Conservation (phyloP, 139 green algal genomes). For the Deuterostichococcus epilithicus region DNA sequence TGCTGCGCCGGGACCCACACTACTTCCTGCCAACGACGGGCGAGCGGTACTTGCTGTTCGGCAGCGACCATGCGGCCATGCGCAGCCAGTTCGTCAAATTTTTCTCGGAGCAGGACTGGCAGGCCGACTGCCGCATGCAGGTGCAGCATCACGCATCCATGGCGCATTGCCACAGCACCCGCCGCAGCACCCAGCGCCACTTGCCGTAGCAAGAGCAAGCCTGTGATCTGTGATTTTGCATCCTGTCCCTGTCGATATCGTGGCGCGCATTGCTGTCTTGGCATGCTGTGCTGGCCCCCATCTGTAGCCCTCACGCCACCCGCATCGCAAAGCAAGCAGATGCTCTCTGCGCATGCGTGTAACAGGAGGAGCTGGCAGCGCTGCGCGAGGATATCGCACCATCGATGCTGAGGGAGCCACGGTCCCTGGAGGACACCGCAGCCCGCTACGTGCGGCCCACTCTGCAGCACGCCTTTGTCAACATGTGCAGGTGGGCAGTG, state of each 20-base stretch:
- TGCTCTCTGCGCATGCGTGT: neutral
- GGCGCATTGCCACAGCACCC: neutral
- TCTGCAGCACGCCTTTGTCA: slow-evolving; percentile 43
- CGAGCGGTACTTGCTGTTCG: slow-evolving; percentile 42
- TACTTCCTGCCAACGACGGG: slow-evolving; percentile 63
- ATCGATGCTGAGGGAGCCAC: slow-evolving; percentile 27
- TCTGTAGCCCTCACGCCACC: too few species aligned
- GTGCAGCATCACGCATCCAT: neutral
- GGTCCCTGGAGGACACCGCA: slow-evolving; percentile 49
- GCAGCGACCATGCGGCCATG: slow-evolving; percentile 18
- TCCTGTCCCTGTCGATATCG: too few species aligned
- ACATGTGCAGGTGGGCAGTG: slow-evolving; percentile 23
- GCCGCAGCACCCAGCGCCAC: too few species aligned
- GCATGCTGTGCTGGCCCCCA: too few species aligned
- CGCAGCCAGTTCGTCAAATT: slow-evolving; percentile 44
- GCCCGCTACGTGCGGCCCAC: slow-evolving; percentile 39
- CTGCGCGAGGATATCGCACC: slow-evolving; percentile 40
- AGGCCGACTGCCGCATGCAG: slow-evolving; percentile 40
- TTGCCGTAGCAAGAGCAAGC: too few species aligned
- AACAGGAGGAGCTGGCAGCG: slow-evolving; percentile 40
- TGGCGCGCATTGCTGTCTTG: too few species aligned
- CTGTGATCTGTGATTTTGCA: too few species aligned
- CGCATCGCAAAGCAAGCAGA: too few species aligned
- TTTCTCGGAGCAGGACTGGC: slow-evolving; percentile 54
- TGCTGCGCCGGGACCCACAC: slow-evolving; percentile 45